Percentiles rank a stretch among this genome's conserved stretches.
phyloP scores from a whole-genome alignment of 108 stramenopile species.

The Nitzschia sp. region DNA sequence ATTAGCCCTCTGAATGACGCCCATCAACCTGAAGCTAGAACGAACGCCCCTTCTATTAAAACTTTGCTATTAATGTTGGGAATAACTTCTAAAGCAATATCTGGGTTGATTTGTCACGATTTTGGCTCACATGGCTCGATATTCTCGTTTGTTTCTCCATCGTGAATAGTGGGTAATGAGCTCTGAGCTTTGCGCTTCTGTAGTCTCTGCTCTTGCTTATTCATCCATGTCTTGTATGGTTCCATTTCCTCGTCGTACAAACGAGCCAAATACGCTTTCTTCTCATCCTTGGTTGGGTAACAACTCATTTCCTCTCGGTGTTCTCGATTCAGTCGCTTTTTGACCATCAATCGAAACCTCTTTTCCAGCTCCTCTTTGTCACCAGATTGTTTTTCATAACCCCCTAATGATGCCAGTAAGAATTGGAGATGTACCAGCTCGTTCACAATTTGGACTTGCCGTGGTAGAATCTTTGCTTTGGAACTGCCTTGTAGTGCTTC shows the following conservation, averaged over 20 bases:
- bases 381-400: too few species aligned
- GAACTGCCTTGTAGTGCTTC: constrained; percentile 33
- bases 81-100: too few species aligned
- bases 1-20: too few species aligned
- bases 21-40: too few species aligned
- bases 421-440: constrained; percentile 56
- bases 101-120: too few species aligned
- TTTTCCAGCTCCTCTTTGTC: constrained; percentile 18
- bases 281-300: constrained; percentile 68
- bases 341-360: constrained; percentile 77
- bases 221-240: not conserved
- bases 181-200: too few species aligned
- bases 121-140: too few species aligned
- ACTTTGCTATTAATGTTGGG: too few species aligned
- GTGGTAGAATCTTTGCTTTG: constrained; percentile 48
- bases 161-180: too few species aligned
- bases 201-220: not conserved
- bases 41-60: too few species aligned
- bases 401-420: not conserved
- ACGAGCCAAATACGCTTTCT: constrained; percentile 53
- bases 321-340: constrained; percentile 58
- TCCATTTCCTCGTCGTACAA: constrained; percentile 50
- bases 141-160: too few species aligned
- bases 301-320: constrained; percentile 61
- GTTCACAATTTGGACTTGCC: constrained; percentile 66